phyloP scores from a whole-genome alignment of 164 flowering plant species.

The Platanus orientalis region DNA sequence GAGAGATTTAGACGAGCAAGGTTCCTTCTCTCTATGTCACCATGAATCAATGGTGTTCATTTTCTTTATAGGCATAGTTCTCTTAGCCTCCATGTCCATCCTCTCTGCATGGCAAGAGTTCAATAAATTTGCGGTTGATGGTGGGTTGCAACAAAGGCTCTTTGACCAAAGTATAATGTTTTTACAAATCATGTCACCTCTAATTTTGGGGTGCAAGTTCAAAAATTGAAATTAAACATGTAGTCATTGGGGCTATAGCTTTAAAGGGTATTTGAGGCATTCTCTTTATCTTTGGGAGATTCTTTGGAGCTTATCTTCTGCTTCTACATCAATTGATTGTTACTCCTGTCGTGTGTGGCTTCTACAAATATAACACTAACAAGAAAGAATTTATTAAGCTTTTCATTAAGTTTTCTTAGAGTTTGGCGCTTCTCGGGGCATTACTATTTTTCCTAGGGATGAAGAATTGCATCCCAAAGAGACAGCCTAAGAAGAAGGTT shows the following conservation, averaged over 20 bases:
- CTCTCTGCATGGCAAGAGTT: constrained; percentile 54
- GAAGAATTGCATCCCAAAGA: constrained; percentile 54
- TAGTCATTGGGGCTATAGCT: constrained; percentile 41
- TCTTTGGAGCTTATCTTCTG: constrained; percentile 75
- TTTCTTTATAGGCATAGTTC: constrained; percentile 41
- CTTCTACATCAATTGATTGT: constrained; percentile 45
- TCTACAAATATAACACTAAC: constrained; percentile 65
- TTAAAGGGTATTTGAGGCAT: constrained; percentile 67
- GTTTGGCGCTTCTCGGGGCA: constrained; percentile 62
- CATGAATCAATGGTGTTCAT: constrained; percentile 32
- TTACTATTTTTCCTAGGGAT: constrained; percentile 61
- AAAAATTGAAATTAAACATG: constrained; percentile 48
- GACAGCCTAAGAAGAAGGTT: constrained; percentile 45
- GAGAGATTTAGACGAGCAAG: not conserved
- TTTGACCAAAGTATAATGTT: constrained; percentile 38
- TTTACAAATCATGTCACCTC: constrained; percentile 44
- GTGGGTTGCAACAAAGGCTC: constrained; percentile 52
- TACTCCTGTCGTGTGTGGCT: constrained; percentile 66
- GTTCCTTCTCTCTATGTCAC: not conserved
- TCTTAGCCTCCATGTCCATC: constrained; percentile 43
- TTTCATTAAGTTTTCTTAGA: constrained; percentile 64
- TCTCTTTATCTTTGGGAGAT: constrained; percentile 65
- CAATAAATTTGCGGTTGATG: constrained; percentile 57
- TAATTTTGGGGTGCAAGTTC: constrained; percentile 43
- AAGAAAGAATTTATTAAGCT: constrained; percentile 47